These are phyloP conservation scores for Neonectria hederae DNA, from an alignment of 2,329 filamentous ascomycete genomes.

Conservation along the genomic window DNA sequence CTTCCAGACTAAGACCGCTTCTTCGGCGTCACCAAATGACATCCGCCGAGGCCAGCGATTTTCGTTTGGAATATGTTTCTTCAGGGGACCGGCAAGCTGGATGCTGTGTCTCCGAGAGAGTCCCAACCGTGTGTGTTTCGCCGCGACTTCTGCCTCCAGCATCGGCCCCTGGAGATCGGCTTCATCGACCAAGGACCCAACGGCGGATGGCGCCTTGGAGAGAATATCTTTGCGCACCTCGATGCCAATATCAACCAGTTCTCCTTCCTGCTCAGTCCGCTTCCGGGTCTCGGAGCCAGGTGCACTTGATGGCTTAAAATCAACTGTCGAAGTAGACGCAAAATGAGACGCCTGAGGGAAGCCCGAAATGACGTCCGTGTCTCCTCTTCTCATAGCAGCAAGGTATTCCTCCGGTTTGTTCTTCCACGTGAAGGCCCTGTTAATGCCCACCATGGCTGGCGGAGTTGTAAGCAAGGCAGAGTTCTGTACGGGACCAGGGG, in stretches of 20 bases:
- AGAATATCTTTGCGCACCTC: conserved; percentile 56
- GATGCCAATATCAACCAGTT: conserved; percentile 46
- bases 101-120: conserved; percentile 72
- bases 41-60: conserved; percentile 75
- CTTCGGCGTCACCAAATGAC: conserved; percentile 79
- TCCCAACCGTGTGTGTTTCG: conserved; percentile 54
- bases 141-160: conserved; percentile 58
- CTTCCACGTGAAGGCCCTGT: conserved; percentile 70
- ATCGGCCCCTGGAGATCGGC: conserved; percentile 66
- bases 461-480: conserved; percentile 49
- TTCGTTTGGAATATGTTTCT: conserved; percentile 57
- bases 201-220: conserved; percentile 61
- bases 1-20: conserved; percentile 76
- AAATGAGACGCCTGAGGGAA: conserved; percentile 39
- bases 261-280: conserved; percentile 38
- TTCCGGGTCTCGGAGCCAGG: conserved; percentile 36
- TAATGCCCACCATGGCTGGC: conserved; percentile 46
- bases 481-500: conserved; percentile 27
- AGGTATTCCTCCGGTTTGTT: conserved; percentile 70
- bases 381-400: conserved; percentile 51
- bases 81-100: conserved; percentile 46
- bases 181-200: conserved; percentile 68
- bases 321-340: conserved; percentile 42
- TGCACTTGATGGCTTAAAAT: conserved; percentile 35
- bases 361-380: conserved; percentile 41